These are phyloP conservation scores for Cordia subcordata DNA, from an alignment of 257 asterid species.

Conservation along the genomic window DNA sequence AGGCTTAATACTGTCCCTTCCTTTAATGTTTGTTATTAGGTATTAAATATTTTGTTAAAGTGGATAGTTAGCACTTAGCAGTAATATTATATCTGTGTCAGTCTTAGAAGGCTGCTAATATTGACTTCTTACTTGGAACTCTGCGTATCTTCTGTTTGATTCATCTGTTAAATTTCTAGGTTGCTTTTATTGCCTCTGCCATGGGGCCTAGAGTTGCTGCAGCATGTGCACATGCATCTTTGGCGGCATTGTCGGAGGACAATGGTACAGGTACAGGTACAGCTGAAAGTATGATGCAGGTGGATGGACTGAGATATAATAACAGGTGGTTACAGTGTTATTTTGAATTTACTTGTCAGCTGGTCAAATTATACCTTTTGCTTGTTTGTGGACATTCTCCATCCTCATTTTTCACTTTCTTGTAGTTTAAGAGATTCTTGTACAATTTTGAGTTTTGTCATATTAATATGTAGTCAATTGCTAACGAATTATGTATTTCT, in stretches of 20 bases:
- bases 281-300: constrained; percentile 19
- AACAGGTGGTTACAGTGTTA: constrained; percentile 16
- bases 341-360: not conserved
- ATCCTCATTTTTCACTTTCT: too few relatives aligned
- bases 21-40: too few relatives aligned
- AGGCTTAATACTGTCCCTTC: too few relatives aligned
- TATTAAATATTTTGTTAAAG: too few relatives aligned
- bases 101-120: not conserved
- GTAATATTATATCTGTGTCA: not conserved
- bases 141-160: not conserved
- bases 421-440: too few relatives aligned
- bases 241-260: constrained; percentile 62
- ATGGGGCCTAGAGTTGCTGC: constrained; percentile 99
- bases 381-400: too few relatives aligned
- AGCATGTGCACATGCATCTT: constrained; percentile 91
- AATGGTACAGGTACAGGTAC: constrained; percentile 17
- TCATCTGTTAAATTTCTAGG: constrained; percentile 44
- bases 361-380: too few relatives aligned
- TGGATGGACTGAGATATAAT: constrained; percentile 31
- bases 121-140: not conserved
- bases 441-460: too few relatives aligned
- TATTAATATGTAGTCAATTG: too few relatives aligned
- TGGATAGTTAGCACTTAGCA: too few relatives aligned
- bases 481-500: too few relatives aligned
- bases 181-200: constrained; percentile 85